Conservation (phyloP, 2,329 filamentous ascomycete genomes). For the Lachnellula occidentalis region DNA sequence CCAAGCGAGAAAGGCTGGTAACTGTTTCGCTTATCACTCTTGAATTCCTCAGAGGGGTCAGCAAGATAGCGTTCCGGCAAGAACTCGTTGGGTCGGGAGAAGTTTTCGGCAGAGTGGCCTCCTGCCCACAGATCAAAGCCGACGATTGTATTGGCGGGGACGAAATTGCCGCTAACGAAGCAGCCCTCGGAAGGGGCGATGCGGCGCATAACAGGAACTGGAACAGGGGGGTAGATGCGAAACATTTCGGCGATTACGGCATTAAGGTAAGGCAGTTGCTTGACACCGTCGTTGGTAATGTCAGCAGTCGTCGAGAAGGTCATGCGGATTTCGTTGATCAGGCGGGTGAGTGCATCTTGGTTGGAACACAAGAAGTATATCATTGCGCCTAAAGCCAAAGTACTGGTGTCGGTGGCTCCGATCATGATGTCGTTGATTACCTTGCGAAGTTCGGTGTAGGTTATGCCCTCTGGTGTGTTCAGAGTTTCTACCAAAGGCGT, state of each 20-base stretch:
- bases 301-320: conserved; percentile 31
- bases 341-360: conserved; percentile 29
- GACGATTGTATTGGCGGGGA: conserved; percentile 15
- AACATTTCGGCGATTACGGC: conserved; percentile 36
- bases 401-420: conserved; percentile 36
- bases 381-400: conserved; percentile 32
- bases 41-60: conserved; percentile 15
- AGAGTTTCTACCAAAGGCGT: conserved; percentile 25
- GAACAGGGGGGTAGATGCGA: conserved; percentile 32
- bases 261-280: conserved; percentile 27
- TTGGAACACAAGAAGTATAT: conserved; percentile 19
- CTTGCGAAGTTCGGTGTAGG: conserved; percentile 5
- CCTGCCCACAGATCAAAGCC: conserved; percentile 27
- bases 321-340: conserved; percentile 38
- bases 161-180: conserved; percentile 7
- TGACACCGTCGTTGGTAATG: conserved; percentile 8
- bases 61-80: conserved; percentile 22
- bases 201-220: conserved; percentile 11
- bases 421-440: conserved; percentile 23
- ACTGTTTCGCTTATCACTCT: conserved; percentile 28
- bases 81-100: conserved; percentile 12
- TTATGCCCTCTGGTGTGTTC: conserved; percentile 16
- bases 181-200: conserved; percentile 11
- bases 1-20: conserved; percentile 24
- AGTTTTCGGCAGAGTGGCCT: conserved; percentile 17